Base-by-base conservation (phyloP, 176 grass and related monocot genomes). In the Triticum timopheevii region DNA sequence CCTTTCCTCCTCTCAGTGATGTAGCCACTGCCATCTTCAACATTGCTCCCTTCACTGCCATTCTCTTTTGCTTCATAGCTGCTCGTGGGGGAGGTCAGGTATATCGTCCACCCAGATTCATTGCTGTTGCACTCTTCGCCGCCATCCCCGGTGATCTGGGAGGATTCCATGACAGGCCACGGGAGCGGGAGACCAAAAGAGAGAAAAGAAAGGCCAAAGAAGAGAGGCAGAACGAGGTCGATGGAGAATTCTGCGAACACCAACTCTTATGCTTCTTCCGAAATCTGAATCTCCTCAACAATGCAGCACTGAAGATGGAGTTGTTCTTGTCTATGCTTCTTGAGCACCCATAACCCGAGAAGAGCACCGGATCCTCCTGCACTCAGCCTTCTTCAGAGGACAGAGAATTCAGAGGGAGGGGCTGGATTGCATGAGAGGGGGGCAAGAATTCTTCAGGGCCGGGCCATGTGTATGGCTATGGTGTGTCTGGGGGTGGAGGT, bases 71-170 rank as follows among this genome's bases (percentile, higher is more conserved):
- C 36, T 49, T 79, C 85, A 75, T 88, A 82, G 58, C 84, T 85
- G 50, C 38, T 82, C 36, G 76, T 39, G 8, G 92, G 92, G 52
- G 92, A 91, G 36, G 69, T 80, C 81, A 94, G 92, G 71, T 94
- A 94, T 72, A 84, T 91, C 10, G 92, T 94, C 92, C 92, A 94
- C 33, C 89, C 86, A 2, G 92, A 94, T 86, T 94, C 89, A 81
- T 88, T 89, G 7, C 92, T 94, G 64, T 86, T 89, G 77, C 92
- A 91, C 69, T 87, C 84, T 89, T 89, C 92, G 50, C 68, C 80
- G 59, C 77, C 20, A 15, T 91, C 84, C 45, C 69, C 76, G 50
- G 38, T 86, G 81, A 84, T n/a, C 3, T 76, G 80, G 81, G 86
- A 86, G 75, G 70, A 94, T 58, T 94, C 86, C 86, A 82, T 94